Evolutionary conservation across 163 green algal genomes (phyloP).

Genomic region (Prototheca wickerhamii): DNA sequence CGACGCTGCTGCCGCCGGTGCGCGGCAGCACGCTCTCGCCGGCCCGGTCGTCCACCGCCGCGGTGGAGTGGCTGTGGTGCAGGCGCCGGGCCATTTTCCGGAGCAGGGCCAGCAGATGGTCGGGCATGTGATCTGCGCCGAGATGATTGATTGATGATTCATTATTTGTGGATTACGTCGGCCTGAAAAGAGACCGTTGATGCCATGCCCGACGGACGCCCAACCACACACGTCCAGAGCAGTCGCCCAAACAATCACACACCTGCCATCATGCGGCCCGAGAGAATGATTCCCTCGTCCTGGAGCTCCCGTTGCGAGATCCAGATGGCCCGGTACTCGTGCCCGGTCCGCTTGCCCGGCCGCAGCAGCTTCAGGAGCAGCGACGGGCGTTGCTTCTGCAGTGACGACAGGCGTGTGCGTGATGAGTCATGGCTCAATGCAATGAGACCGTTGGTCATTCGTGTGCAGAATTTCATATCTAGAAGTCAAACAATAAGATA

Average conservation of each 20-base stretch:
- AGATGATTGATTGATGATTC: background rate
- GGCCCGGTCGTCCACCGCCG: slow-evolving; percentile 3
- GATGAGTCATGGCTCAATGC: background rate
- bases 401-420: background rate
- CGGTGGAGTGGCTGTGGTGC: slow-evolving; percentile 3
- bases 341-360: slow-evolving; percentile 8
- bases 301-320: slow-evolving; percentile 32
- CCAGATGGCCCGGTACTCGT: slow-evolving; percentile 45
- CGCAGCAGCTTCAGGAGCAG: slow-evolving; percentile 25
- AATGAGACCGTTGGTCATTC: background rate
- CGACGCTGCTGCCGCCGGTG: background rate
- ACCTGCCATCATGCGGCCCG: slow-evolving; percentile 23
- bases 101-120: slow-evolving; percentile 18
- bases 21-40: slow-evolving; percentile 4
- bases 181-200: too few species aligned
- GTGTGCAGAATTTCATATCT: background rate
- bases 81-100: background rate
- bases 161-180: background rate
- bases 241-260: background rate
- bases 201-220: background rate
- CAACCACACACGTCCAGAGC: background rate
- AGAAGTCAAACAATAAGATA: too few species aligned
- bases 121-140: slow-evolving; percentile 17
- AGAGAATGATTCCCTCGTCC: slow-evolving; percentile 52
- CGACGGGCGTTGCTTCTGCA: background rate